Evolutionary conservation across 2,329 filamentous ascomycete genomes (phyloP).

Genomic region (Berkeleyomyces basicola): DNA sequence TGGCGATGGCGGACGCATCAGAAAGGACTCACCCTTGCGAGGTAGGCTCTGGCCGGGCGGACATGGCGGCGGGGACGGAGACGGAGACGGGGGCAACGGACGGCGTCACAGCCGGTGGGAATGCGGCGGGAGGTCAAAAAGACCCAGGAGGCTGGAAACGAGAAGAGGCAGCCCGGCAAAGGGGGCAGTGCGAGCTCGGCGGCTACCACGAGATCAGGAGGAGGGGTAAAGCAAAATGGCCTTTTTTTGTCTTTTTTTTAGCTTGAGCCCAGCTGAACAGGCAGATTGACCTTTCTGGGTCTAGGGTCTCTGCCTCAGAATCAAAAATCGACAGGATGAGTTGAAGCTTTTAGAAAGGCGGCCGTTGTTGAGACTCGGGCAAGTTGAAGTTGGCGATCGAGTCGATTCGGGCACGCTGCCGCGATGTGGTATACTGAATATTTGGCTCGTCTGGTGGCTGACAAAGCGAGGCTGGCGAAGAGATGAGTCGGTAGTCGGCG

Average conservation of each 20-base stretch:
- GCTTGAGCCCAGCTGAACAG: not conserved
- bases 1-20: constrained; percentile 1
- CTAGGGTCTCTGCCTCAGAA: not conserved
- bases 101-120: not conserved
- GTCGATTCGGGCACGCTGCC: not conserved
- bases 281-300: not conserved
- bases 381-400: not conserved
- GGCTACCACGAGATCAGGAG: not conserved
- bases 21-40: constrained; percentile 14
- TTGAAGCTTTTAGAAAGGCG: not conserved
- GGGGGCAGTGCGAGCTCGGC: not conserved
- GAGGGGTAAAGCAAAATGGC: not conserved
- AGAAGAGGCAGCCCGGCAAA: not conserved
- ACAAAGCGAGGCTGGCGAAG: not conserved
- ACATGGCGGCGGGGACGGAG: constrained; percentile 1
- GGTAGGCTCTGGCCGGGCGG: constrained; percentile 8
- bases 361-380: not conserved
- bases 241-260: not conserved
- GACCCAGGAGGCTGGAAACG: not conserved
- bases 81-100: not conserved
- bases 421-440: not conserved
- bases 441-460: not conserved
- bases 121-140: not conserved
- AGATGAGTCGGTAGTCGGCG: not conserved
- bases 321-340: not conserved